Evolutionary conservation across 495 filamentous ascomycete genomes (phyloP), one percentile per base, ranked within the genome.

Genomic region (Penicillium manginii): DNA sequence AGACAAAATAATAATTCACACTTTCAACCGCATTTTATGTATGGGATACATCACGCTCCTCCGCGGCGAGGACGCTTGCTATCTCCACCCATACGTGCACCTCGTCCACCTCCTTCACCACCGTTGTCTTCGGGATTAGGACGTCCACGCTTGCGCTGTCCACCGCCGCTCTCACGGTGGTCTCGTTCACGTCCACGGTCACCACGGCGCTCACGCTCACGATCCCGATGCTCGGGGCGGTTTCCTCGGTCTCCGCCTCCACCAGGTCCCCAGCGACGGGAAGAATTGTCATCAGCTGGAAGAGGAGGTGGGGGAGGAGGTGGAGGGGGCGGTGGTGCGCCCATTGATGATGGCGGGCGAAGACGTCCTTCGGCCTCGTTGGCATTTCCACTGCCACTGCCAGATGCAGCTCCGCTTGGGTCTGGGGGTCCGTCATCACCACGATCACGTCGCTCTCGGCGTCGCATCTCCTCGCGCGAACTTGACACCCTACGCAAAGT

Each of bases 1-100:
- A 43, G 51, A 15, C 55, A 23, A 23, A 31, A 49, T 21, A 56
- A 42, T 23, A 35, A 58, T 37, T 48, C 33, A 51, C 49, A 35
- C 33, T 23, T 19, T 7, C 9, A 40, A 51, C 9, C 49, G 11
- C 31, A 17, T 10, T 39, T 22, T 22, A 35, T 52, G 31, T 19
- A n/a, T 29, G 26, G 26, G 12, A 21, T 23, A 19, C 7, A 40
- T 75, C 61, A 79, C 33, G 61, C 65, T 50, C 78, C 78, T 37
- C 78, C 78, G 22, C 78, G 74, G 48, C 78, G 74, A 49, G 74
- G 72, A 31, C 78, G 74, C 57, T 81, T 81, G 57, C 63, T 81
- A 3, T 81, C 78, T 56, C 64, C 68, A 21, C 74, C 73, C 58
- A 72, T 73, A 10, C 77, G 61, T 55, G 65, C 71, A 23, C 75